Conservation (phyloP, 495 filamentous ascomycete species). For the Aspergillus olivimuriae region DNA sequence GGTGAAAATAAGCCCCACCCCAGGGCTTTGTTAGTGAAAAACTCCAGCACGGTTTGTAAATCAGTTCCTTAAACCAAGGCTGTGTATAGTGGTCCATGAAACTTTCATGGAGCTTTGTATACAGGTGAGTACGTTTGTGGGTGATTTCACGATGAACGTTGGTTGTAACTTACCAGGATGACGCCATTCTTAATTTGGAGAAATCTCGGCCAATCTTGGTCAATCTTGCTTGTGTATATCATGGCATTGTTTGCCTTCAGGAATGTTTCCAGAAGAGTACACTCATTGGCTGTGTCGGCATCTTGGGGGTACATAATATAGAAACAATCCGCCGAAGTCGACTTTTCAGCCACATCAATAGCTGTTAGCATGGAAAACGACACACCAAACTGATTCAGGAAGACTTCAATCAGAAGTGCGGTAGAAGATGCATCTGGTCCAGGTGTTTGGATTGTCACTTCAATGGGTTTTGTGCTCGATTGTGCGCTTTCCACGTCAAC, state of each 20-base stretch:
- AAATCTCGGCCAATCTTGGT: background rate
- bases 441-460: background rate
- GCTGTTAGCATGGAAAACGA: background rate
- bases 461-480: no score
- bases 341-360: background rate
- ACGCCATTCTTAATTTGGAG: background rate
- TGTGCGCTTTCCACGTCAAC: no score
- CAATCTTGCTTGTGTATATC: background rate
- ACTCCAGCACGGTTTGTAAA: slow-evolving; percentile 29
- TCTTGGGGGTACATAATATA: background rate
- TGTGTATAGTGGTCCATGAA: background rate
- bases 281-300: background rate
- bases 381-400: background rate
- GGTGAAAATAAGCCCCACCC: slow-evolving; percentile 26
- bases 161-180: background rate
- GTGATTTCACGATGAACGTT: background rate
- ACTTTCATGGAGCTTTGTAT: background rate
- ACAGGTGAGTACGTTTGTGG: background rate
- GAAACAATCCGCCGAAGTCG: background rate
- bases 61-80: background rate
- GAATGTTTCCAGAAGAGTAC: background rate
- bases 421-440: background rate
- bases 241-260: background rate
- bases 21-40: slow-evolving; percentile 26
- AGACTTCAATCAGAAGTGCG: no score